These are phyloP conservation scores for Asclepias syriaca DNA, from an alignment of 257 asterid species.

Conservation along the genomic window DNA sequence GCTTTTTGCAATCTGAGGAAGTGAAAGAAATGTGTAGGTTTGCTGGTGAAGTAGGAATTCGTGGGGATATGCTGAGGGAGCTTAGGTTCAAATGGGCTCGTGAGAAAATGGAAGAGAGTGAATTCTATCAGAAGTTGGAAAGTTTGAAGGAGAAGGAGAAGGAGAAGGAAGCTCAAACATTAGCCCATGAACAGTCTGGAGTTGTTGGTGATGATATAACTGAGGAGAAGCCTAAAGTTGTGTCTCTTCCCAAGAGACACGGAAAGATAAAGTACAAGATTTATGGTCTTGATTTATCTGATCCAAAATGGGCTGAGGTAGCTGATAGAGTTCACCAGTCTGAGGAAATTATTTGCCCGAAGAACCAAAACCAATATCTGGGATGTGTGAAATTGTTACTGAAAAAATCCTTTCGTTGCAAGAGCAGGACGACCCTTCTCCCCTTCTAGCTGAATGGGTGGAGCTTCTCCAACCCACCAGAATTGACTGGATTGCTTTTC, in stretches of 20 bases:
- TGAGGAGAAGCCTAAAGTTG: slow-evolving; percentile 28
- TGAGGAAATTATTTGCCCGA: slow-evolving; percentile 55
- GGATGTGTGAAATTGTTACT: slow-evolving; percentile 63
- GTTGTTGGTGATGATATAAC: slow-evolving; percentile 11
- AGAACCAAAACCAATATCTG: slow-evolving; percentile 64
- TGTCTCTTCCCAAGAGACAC: slow-evolving; percentile 76
- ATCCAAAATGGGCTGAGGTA: slow-evolving; percentile 73
- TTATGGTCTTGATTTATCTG: slow-evolving; percentile 86
- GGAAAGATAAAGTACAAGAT: slow-evolving; percentile 83
- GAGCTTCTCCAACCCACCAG: slow-evolving; percentile 69
- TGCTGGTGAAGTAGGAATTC: slow-evolving; percentile 89
- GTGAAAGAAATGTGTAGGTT: slow-evolving; percentile 84
- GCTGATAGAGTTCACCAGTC: slow-evolving; percentile 74
- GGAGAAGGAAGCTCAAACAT: slow-evolving; percentile 25
- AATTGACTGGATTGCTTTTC: slow-evolving; percentile 75
- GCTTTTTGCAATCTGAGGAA: slow-evolving; percentile 80
- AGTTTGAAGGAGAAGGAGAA: slow-evolving; percentile 26
- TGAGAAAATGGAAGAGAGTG: slow-evolving; percentile 82
- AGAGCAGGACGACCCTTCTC: slow-evolving; percentile 54
- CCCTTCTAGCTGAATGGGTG: slow-evolving; percentile 67
- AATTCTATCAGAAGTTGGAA: slow-evolving; percentile 55
- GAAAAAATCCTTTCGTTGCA: slow-evolving; percentile 55
- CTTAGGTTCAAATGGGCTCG: slow-evolving; percentile 95
- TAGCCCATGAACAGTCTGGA: slow-evolving; percentile 12
- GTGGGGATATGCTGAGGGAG: slow-evolving; percentile 91